Conservation (phyloP, 2,329 filamentous ascomycete genomes). For the Ceratocystis albifundus region DNA sequence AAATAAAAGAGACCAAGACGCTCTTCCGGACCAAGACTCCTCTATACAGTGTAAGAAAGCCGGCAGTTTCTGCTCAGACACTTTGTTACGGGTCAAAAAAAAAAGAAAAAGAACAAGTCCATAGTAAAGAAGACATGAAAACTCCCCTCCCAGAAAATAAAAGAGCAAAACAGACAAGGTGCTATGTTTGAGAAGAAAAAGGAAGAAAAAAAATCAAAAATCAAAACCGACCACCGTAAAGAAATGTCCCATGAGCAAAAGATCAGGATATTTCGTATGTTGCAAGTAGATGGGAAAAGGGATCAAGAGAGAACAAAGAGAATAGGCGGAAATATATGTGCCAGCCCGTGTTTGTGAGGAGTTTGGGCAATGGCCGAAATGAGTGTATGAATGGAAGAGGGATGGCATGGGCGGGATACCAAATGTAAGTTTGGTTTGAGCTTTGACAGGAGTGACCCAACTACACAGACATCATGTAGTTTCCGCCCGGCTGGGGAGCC, state of each 20-base stretch:
- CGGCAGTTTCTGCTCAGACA: constrained; percentile 23
- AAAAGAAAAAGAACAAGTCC: constrained; percentile 18
- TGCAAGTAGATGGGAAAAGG: not conserved
- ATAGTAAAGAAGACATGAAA: constrained; percentile 14
- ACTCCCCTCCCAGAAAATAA: not conserved
- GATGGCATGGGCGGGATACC: too few relatives aligned
- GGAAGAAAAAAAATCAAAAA: constrained; percentile 4
- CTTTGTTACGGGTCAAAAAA: constrained; percentile 17
- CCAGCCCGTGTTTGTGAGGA: constrained; percentile 17
- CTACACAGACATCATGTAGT: constrained; percentile 66
- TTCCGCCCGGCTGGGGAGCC: constrained; percentile 37
- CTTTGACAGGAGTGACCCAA: too few relatives aligned
- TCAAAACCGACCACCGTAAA: not conserved
- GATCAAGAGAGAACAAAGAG: not conserved
- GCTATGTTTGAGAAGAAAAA: constrained; percentile 6
- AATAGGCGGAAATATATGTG: not conserved
- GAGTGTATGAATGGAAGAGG: not conserved
- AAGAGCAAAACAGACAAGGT: constrained; percentile 5
- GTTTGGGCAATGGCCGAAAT: constrained; percentile 4
- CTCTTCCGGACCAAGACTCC: constrained; percentile 12
- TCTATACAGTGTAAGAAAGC: constrained; percentile 13
- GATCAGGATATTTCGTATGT: not conserved
- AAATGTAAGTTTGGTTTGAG: too few relatives aligned
- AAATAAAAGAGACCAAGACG: constrained; percentile 25
- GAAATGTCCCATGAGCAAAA: constrained; percentile 6